Conservation (phyloP, 2,329 filamentous ascomycete genomes). For the Penicillium capsulatum region DNA sequence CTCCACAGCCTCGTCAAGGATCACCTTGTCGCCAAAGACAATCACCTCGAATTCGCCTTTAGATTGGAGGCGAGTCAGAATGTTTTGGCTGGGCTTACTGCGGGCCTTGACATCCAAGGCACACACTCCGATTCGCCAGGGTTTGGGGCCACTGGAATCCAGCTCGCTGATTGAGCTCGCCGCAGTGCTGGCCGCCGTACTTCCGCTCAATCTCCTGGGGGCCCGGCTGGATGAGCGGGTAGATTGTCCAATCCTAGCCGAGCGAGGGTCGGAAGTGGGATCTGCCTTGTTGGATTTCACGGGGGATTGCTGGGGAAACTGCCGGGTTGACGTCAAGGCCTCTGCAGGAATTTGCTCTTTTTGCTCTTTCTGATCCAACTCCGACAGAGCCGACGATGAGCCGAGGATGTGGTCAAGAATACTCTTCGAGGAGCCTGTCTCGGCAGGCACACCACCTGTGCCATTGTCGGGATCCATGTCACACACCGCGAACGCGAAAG, state of each 20-base stretch:
- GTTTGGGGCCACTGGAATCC: conserved; percentile 48
- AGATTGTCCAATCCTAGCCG: conserved; percentile 38
- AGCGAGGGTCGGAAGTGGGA: conserved; percentile 22
- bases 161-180: conserved; percentile 68
- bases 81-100: conserved; percentile 95
- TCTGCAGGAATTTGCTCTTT: conserved; percentile 9
- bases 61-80: conserved; percentile 83
- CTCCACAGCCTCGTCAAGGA: conserved; percentile 91
- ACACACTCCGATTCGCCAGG: conserved; percentile 81
- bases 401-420: conserved; percentile 17
- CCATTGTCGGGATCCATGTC: conserved; percentile 22
- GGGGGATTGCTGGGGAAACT: conserved; percentile 13
- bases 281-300: conserved; percentile 20
- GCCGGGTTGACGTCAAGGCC: conserved; percentile 7
- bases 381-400: conserved; percentile 7
- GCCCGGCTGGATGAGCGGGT: conserved; percentile 60
- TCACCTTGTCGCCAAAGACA: conserved; percentile 98
- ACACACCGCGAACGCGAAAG: conserved; percentile 3
- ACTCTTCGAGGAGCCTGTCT: conserved; percentile 39
- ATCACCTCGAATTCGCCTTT: conserved; percentile 94
- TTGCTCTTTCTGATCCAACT: conserved; percentile 14
- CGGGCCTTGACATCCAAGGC: conserved; percentile 92
- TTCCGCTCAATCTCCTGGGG: conserved; percentile 74
- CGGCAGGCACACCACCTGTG: conserved; percentile 20
- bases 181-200: conserved; percentile 72